Conservation (phyloP, 1,284 basidiomycete species). For the Tremellales sp. region DNA sequence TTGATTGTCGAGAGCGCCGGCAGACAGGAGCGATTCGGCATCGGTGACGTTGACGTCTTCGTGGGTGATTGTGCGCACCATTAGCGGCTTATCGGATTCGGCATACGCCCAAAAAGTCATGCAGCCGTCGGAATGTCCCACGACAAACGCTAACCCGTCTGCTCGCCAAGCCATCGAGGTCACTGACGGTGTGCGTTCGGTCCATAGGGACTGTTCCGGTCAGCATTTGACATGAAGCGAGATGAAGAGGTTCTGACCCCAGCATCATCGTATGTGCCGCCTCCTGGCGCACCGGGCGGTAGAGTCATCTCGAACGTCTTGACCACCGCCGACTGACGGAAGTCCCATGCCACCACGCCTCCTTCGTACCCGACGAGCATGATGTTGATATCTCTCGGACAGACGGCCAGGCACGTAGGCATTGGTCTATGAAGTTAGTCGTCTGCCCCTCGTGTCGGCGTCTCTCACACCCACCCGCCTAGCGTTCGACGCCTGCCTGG, state of each 20-base stretch:
- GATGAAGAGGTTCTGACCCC: constrained; percentile 8
- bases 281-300: constrained; percentile 75
- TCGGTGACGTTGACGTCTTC: constrained; percentile 52
- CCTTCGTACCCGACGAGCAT: constrained; percentile 78
- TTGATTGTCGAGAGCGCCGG: constrained; percentile 48
- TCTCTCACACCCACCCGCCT: constrained; percentile 45
- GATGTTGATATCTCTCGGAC: constrained; percentile 76
- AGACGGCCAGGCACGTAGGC: constrained; percentile 62
- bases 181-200: constrained; percentile 65
- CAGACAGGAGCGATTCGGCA: constrained; percentile 46
- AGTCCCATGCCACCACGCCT: constrained; percentile 67
- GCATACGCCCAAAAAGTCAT: constrained; percentile 82
- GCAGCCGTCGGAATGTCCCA: constrained; percentile 72
- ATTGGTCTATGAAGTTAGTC: constrained; percentile 52
- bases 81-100: constrained; percentile 73
- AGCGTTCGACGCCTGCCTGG: constrained; percentile 51
- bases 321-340: constrained; percentile 62
- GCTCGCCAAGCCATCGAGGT: constrained; percentile 67
- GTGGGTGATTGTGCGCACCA: constrained; percentile 65
- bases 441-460: constrained; percentile 6
- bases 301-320: constrained; percentile 65
- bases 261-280: constrained; percentile 57
- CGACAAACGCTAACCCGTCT: constrained; percentile 53
- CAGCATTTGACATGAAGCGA: constrained; percentile 1
- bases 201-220: constrained; percentile 58